Base-by-base conservation (phyloP, 345 rosid species). In the Melastoma malabathricum region DNA sequence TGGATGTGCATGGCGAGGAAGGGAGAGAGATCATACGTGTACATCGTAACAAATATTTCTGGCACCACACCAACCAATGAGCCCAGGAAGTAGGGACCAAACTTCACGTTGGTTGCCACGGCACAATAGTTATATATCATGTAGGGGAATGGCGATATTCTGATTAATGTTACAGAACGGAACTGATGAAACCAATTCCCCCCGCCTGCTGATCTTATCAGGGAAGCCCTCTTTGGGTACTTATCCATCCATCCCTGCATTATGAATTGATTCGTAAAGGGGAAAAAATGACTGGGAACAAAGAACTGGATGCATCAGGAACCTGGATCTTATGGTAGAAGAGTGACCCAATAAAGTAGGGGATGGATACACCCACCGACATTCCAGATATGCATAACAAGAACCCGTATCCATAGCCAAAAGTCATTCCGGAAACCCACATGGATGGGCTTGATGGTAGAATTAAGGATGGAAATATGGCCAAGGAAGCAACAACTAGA, bases 401-500 rank as follows among this genome's bases (percentile, higher is more conserved):
- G 71, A 92, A 92, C 19, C 99, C 99, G 15, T 61, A 77, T 44
- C 95, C 99, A 61, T 92, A 92, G 51, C 99, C 97, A 63, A 92
- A 92, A 39, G 90, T 83, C 77, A 92, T 81, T 58, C 99, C 99
- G 18, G 87, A 95, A 46, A 83, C 84, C 99, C 99, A 92, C 94
- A 88, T 87, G 14, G 99, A 92, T 43, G 99, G 99, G 25, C 94
- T 61, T 44, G 99, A 92, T 50, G 99, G 99, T 18, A 92, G 58
- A 60, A 92, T 82, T 41, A 92, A 41, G 51, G 81, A 61, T 31
- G 99, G 99, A 65, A 92, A 92, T 44, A 84, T 63, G 50, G 97
- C 95, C 48, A 92, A 80, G 2, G 97, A 82, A 48, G 80, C 76
- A 74, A 92, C 77, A 48, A 92, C 73, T 43, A 92, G 56, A 75